Conservation (phyloP, 2,329 filamentous ascomycete genomes). For the Metarhizium album region DNA sequence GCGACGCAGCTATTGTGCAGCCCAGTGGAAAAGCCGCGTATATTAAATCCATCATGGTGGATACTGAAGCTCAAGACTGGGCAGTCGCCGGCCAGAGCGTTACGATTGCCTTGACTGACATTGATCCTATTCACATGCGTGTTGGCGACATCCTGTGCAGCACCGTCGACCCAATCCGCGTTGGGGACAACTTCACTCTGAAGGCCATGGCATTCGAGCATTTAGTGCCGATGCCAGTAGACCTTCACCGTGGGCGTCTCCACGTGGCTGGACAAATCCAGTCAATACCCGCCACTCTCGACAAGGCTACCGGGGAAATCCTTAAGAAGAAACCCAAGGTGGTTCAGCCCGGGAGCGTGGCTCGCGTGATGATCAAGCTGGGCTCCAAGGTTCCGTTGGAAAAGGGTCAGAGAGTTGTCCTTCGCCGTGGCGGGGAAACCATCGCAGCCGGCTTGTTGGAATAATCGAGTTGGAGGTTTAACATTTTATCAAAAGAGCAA, state of each 20-base stretch:
- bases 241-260: conserved; percentile 77
- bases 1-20: conserved; percentile 68
- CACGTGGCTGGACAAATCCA: conserved; percentile 67
- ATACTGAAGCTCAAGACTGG: conserved; percentile 68
- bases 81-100: conserved; percentile 87
- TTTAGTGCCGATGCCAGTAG: conserved; percentile 77
- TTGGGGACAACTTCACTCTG: conserved; percentile 63
- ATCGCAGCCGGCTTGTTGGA: conserved; percentile 82
- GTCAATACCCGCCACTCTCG: conserved; percentile 60
- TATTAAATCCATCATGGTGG: conserved; percentile 72
- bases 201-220: conserved; percentile 87
- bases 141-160: conserved; percentile 82
- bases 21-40: conserved; percentile 72
- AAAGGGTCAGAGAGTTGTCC: conserved; percentile 65
- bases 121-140: conserved; percentile 73
- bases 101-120: conserved; percentile 70
- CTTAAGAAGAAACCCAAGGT: conserved; percentile 78
- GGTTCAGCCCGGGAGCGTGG: conserved; percentile 68
- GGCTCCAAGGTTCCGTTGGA: conserved; percentile 69
- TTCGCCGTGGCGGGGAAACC: conserved; percentile 72
- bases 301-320: conserved; percentile 67
- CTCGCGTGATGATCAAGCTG: conserved; percentile 65
- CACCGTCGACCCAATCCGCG: conserved; percentile 53
- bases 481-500: background rate
- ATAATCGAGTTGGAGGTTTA: conserved; percentile 21